Conservation (phyloP, 768 basidiomycete genomes). For the Erythrobasidium yunnanense region DNA sequence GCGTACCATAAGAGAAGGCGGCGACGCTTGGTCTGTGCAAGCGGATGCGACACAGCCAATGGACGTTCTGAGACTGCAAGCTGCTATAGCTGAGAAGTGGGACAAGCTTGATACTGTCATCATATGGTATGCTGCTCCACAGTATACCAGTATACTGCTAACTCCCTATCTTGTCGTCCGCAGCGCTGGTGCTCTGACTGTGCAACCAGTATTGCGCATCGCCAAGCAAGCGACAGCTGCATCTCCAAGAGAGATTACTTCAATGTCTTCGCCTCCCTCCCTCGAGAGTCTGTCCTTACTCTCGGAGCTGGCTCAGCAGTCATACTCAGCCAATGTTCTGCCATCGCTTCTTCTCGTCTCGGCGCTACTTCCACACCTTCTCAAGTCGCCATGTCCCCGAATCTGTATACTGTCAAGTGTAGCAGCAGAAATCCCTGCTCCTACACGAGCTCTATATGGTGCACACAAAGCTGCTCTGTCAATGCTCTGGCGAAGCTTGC, state of each 20-base stretch:
- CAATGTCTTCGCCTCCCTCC: background rate
- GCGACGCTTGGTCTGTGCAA: background rate
- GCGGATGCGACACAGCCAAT: background rate
- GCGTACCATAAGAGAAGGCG: background rate
- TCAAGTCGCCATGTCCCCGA: background rate
- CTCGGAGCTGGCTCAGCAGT: background rate
- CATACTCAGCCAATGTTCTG: slow-evolving; percentile 15
- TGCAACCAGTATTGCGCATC: background rate
- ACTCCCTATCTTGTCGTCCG: background rate
- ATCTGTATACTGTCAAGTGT: slow-evolving; percentile 10
- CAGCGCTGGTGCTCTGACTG: slow-evolving; percentile 13
- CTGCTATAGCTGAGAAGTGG: background rate
- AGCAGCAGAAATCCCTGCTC: slow-evolving; percentile 24
- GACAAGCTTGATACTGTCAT: slow-evolving; percentile 11
- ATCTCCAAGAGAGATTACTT: background rate
- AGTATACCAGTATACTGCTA: background rate
- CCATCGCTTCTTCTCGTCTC: background rate
- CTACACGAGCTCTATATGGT: slow-evolving; percentile 22
- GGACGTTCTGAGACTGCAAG: background rate
- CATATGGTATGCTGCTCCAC: background rate
- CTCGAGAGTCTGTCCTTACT: background rate
- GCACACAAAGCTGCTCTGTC: slow-evolving; percentile 13
- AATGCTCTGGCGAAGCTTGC: slow-evolving; percentile 5
- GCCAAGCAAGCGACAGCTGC: background rate
- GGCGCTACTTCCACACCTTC: slow-evolving; percentile 2